Evolutionary conservation across 306 rosid genomes (phyloP).

Genomic region (Vigna mungo): DNA sequence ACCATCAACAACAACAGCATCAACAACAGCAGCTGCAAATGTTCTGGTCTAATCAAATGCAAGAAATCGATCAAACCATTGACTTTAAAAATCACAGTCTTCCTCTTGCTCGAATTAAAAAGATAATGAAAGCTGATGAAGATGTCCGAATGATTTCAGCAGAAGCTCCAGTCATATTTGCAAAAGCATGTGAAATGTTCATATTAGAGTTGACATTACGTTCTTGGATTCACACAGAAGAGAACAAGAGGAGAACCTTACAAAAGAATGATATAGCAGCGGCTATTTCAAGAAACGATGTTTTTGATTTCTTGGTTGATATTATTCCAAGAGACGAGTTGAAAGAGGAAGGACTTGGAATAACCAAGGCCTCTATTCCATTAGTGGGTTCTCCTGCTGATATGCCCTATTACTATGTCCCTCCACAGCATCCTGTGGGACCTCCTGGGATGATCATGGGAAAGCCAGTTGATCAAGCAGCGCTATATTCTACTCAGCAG

Average conservation of each 20-base stretch:
- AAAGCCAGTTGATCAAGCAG: slow-evolving; percentile 70
- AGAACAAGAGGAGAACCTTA: slow-evolving; percentile 81
- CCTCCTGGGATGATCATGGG: slow-evolving; percentile 87
- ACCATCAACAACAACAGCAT: slow-evolving; percentile 76
- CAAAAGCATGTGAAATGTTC: slow-evolving; percentile 88
- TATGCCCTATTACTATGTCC: slow-evolving; percentile 71
- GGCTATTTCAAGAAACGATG: slow-evolving; percentile 78
- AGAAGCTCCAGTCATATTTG: slow-evolving; percentile 83
- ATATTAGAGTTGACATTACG: slow-evolving; percentile 82
- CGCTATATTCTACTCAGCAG: slow-evolving; percentile 62
- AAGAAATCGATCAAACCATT: slow-evolving; percentile 68
- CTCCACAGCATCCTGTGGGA: slow-evolving; percentile 66
- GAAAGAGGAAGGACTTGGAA: slow-evolving; percentile 85
- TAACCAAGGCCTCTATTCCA: slow-evolving; percentile 71
- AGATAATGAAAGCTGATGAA: slow-evolving; percentile 91
- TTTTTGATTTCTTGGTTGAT: slow-evolving; percentile 83
- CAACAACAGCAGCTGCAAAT: slow-evolving; percentile 78
- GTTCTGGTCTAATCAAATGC: slow-evolving; percentile 86
- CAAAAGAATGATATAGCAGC: slow-evolving; percentile 85
- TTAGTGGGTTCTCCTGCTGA: slow-evolving; percentile 68
- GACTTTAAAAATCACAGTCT: slow-evolving; percentile 77
- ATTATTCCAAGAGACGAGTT: slow-evolving; percentile 82
- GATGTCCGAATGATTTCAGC: slow-evolving; percentile 87
- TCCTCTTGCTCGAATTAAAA: slow-evolving; percentile 78
- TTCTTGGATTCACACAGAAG: slow-evolving; percentile 84